These are phyloP conservation scores for Noccaea caerulescens DNA, from an alignment of 345 rosid genomes.

Conservation along the genomic window DNA sequence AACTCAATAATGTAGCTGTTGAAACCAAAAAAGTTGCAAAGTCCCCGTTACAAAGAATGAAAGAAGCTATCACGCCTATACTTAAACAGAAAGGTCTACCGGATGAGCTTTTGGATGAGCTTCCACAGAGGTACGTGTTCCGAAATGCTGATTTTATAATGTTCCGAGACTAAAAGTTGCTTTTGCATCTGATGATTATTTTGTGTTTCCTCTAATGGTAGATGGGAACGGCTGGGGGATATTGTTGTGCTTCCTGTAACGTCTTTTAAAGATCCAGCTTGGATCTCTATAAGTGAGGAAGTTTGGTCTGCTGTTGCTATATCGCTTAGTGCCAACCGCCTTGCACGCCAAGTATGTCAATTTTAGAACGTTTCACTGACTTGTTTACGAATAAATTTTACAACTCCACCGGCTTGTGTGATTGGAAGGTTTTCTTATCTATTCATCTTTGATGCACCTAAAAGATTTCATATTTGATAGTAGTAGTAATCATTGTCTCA, in stretches of 20 bases:
- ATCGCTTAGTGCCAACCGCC: constrained; percentile 64
- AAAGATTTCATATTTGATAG: background rate
- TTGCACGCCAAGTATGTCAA: constrained; percentile 77
- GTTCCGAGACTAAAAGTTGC: background rate
- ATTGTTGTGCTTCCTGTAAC: constrained; percentile 80
- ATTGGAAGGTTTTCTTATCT: background rate
- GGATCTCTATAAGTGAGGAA: constrained; percentile 70
- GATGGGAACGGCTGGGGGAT: constrained; percentile 94
- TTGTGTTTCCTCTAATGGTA: constrained; percentile 39
- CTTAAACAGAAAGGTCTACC: constrained; percentile 60
- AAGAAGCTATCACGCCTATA: constrained; percentile 58
- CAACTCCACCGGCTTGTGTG: background rate
- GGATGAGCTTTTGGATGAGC: constrained; percentile 58
- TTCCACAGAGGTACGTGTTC: constrained; percentile 68
- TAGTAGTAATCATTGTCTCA: background rate
- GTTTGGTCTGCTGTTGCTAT: constrained; percentile 75
- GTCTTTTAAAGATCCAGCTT: constrained; percentile 74
- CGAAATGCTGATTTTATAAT: constrained; percentile 30
- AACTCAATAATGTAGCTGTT: constrained; percentile 53
- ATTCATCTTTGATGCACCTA: constrained; percentile 1
- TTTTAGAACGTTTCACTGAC: constrained; percentile 2
- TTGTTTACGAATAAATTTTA: background rate
- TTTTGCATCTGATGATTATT: constrained; percentile 27
- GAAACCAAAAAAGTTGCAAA: constrained; percentile 60
- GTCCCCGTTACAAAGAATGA: constrained; percentile 66